Base-by-base conservation (phyloP, 176 grass and related monocot species). In the Zea mays region DNA sequence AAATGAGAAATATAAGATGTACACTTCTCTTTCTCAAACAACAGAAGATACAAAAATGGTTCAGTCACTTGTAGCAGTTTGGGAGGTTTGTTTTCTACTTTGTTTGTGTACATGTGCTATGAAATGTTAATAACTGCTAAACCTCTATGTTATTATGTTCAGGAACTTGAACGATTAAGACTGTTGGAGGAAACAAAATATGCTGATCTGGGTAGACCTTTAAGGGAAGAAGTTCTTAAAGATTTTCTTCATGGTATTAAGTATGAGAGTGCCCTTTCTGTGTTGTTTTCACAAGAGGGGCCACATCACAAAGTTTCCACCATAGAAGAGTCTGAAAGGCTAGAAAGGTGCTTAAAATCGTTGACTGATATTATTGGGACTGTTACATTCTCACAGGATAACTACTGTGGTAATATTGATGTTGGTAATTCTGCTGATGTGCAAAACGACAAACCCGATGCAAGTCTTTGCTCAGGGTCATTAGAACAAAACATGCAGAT, bases 51-150 rank as follows among this genome's bases (percentile, higher is more conserved):
- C 73, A 14, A 94, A 90, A 88, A 97, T 97, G 89, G 95, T 97
- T 87, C 89, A 90, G 70, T 97, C 95, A 76, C 95, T 97, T 63
- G 35, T 92, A 61, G 69, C 95, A 80, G 86, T 97, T 82, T 97
- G 95, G 91, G 89, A 97, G 89, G 95, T 94, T 21, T 76, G 45
- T 79, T 76, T 86, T 76, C 63, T 82, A 64, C 39, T 58, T 71
- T 67, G 47, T 67, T 47, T 69, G 42, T 66, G 48, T 65, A 64
- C 17, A 52, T 82, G 39, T 88, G 60, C 68, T 74, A 57, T 35
- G 73, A 78, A 69, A 69, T 56, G 17, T 72, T 79, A 43, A 58
- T 81, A 45, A 58, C 70, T 42, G 17, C 45, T 81, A 74, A 86
- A 63, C 41, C 16, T 79, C 62, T 73, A 38, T 74, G 74, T 8